Evolutionary conservation across 176 grass and related monocot species (phyloP).

Genomic region (Aegilops speltoides): DNA sequence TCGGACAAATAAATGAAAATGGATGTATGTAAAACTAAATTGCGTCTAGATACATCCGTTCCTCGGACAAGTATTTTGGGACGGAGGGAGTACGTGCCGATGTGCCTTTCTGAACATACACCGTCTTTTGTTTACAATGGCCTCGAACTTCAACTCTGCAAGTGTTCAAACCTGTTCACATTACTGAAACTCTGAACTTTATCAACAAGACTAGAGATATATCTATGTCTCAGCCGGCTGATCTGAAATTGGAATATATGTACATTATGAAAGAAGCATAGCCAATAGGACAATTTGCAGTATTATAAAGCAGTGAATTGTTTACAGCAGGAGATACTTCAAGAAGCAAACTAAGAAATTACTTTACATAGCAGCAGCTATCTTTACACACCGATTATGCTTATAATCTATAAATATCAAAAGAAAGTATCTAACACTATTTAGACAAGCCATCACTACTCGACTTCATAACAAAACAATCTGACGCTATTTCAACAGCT

Average conservation of each 20-base stretch:
- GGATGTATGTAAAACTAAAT: too few relatives aligned
- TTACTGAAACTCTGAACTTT: background rate
- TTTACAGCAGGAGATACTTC: background rate
- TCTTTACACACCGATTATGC: constrained; percentile 10
- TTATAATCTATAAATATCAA: background rate
- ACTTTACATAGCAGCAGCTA: background rate
- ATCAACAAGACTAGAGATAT: background rate
- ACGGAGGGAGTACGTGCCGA: background rate
- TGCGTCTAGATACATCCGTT: too few relatives aligned
- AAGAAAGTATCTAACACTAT: background rate
- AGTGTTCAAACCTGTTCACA: background rate
- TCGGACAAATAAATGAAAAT: too few relatives aligned
- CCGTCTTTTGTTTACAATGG: background rate
- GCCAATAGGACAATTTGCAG: background rate
- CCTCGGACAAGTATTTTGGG: too few relatives aligned
- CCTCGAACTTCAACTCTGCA: too few relatives aligned
- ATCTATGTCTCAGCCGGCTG: background rate
- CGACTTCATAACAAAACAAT: background rate
- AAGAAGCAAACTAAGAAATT: background rate
- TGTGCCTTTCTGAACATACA: background rate
- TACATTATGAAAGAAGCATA: background rate
- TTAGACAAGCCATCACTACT: background rate
- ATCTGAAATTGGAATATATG: background rate
- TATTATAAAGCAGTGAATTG: background rate
- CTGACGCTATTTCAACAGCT: background rate